phyloP scores from a whole-genome alignment of 352 stramenopile species.

The Halophytophthora polymorphica region DNA sequence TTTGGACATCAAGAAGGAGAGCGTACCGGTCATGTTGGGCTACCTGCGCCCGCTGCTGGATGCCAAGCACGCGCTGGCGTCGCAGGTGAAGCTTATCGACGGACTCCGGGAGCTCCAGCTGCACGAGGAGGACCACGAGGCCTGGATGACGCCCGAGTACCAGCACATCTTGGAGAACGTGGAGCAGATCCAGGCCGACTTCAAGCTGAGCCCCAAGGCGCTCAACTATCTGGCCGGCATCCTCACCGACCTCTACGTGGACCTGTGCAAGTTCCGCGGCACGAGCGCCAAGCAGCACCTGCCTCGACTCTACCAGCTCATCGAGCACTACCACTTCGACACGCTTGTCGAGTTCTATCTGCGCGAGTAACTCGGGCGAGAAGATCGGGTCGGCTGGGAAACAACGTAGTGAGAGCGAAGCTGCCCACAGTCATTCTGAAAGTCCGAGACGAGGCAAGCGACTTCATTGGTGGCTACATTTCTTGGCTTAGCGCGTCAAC shows the following conservation, averaged over 20 bases:
- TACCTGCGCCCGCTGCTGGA: conserved; percentile 66
- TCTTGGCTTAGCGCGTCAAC: neutral
- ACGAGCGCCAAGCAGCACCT: conserved; percentile 75
- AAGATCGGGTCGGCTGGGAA: neutral
- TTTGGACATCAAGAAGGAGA: conserved; percentile 81
- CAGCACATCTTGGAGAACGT: conserved; percentile 64
- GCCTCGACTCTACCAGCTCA: conserved; percentile 64
- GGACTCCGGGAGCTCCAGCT: conserved; percentile 82
- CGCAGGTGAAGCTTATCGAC: conserved; percentile 79
- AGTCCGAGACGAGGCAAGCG: no score
- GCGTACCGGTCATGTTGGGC: conserved; percentile 60
- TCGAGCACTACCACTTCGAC: conserved; percentile 82
- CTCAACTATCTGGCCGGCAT: conserved; percentile 81
- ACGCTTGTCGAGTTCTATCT: conserved; percentile 76
- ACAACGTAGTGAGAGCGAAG: no score
- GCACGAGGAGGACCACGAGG: conserved; percentile 66
- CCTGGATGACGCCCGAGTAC: conserved; percentile 83
- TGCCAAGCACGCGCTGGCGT: conserved; percentile 65
- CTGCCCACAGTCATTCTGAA: no score
- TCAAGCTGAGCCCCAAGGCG: conserved; percentile 62
- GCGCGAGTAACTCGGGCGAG: conserved; percentile 28
- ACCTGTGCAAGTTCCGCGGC: conserved; percentile 82
- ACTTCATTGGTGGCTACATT: neutral
- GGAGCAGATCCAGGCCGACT: conserved; percentile 68
- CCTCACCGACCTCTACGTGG: conserved; percentile 82